These are phyloP conservation scores for Porphyrellus sp. DNA, from an alignment of 1,284 basidiomycete genomes.

Conservation along the genomic window DNA sequence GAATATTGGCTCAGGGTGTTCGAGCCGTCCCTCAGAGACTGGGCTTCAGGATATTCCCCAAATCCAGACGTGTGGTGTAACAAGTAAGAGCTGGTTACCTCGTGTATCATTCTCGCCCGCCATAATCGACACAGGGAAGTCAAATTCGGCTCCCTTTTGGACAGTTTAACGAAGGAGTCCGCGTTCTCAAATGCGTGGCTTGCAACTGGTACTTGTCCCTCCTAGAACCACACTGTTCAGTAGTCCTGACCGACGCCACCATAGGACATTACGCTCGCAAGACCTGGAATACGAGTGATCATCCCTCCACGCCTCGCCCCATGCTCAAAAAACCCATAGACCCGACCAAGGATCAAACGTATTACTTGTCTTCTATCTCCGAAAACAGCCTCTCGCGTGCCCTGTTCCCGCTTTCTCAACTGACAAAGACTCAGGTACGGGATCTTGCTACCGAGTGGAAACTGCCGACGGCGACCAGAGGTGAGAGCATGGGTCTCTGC, in stretches of 20 bases:
- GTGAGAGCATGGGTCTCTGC: constrained; percentile 96
- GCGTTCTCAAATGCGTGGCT: constrained; percentile 51
- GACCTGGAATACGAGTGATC: constrained; percentile 39
- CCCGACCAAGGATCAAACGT: constrained; percentile 85
- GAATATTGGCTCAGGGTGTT: constrained; percentile 92
- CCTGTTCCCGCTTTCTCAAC: constrained; percentile 74
- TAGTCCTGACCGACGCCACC: background rate
- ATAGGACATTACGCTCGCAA: constrained; percentile 89
- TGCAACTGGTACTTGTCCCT: constrained; percentile 65
- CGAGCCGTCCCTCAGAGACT: constrained; percentile 73
- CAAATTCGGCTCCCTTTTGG: constrained; percentile 87
- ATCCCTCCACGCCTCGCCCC: constrained; percentile 41
- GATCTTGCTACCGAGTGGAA: constrained; percentile 65
- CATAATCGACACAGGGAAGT: constrained; percentile 61
- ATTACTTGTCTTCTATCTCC: constrained; percentile 82
- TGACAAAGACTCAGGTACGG: constrained; percentile 74
- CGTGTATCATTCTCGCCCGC: background rate
- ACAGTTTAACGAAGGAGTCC: constrained; percentile 47
- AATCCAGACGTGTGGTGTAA: constrained; percentile 97
- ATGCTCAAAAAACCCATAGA: constrained; percentile 69
- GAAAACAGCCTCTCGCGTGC: constrained; percentile 63
- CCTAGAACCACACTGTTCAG: background rate
- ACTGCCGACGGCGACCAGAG: constrained; percentile 75
- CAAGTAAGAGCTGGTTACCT: constrained; percentile 42
- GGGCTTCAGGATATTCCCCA: constrained; percentile 79